Conservation (phyloP, 1,284 basidiomycete species). For the Chalciporus sp. region DNA sequence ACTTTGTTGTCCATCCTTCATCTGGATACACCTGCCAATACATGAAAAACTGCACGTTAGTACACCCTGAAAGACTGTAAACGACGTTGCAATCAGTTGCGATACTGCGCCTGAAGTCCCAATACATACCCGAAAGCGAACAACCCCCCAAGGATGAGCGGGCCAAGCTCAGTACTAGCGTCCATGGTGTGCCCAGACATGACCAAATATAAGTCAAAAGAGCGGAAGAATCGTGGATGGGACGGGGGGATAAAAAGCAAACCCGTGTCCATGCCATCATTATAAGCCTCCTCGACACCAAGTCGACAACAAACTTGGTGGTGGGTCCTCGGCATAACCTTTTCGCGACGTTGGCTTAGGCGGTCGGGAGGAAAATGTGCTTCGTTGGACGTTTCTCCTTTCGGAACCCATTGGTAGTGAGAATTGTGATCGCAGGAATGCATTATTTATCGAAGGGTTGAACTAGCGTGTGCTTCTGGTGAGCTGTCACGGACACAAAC, state of each 20-base stretch:
- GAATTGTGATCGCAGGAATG: no score
- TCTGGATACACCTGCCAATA: conserved; percentile 22
- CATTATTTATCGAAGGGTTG: no score
- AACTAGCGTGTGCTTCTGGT: no score
- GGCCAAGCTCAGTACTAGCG: conserved; percentile 16
- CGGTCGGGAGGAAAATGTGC: no score
- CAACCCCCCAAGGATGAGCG: conserved; percentile 28
- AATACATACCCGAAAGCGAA: conserved; percentile 23
- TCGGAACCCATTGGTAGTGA: no score
- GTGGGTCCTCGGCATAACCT: no score
- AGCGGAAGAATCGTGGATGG: not conserved
- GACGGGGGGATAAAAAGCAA: not conserved
- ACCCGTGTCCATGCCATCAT: not conserved
- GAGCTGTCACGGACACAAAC: no score
- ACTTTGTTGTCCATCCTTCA: conserved; percentile 20
- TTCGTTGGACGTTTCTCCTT: no score
- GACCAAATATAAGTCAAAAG: not conserved
- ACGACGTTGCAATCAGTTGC: not conserved
- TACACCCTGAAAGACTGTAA: conserved; percentile 28
- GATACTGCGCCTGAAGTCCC: not conserved
- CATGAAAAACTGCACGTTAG: conserved; percentile 28
- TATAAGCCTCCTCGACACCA: conserved; percentile 14
- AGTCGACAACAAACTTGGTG: no score
- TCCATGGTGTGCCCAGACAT: not conserved
- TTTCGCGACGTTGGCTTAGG: no score